Evolutionary conservation across 352 stramenopile species (phyloP).

Genomic region (Globisporangium cystogenes): DNA sequence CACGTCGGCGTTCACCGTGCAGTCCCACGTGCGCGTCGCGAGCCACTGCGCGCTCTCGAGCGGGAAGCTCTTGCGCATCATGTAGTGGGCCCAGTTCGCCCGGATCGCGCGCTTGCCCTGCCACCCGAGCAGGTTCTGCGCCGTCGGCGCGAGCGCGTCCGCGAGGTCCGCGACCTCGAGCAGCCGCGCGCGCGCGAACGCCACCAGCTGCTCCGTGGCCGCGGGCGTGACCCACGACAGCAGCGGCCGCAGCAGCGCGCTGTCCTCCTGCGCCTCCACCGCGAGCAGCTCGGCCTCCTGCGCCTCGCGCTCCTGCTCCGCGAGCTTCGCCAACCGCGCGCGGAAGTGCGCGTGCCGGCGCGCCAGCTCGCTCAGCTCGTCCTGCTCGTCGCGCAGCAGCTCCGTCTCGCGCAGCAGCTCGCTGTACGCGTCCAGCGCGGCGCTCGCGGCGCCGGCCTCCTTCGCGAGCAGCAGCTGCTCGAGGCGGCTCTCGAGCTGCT

Average conservation of each 20-base stretch:
- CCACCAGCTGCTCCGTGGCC: slow-evolving; percentile 11
- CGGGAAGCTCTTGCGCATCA: slow-evolving; percentile 38
- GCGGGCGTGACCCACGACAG: slow-evolving; percentile 14
- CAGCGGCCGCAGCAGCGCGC: slow-evolving; percentile 8
- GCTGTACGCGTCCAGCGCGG: slow-evolving; percentile 6
- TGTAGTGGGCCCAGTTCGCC: slow-evolving; percentile 35
- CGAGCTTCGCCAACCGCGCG: slow-evolving; percentile 3
- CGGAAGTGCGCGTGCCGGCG: slow-evolving; percentile 20
- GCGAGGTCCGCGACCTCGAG: slow-evolving; percentile 17
- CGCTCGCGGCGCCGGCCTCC: not conserved
- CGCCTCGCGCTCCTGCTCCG: slow-evolving; percentile 12
- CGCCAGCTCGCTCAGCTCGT: slow-evolving; percentile 9
- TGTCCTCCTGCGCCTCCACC: slow-evolving; percentile 7
- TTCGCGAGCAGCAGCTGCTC: slow-evolving; percentile 11
- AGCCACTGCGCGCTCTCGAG: slow-evolving; percentile 20
- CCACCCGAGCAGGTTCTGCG: slow-evolving; percentile 39
- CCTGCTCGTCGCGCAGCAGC: slow-evolving; percentile 16
- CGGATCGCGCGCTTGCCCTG: slow-evolving; percentile 30
- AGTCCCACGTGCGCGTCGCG: slow-evolving; percentile 28
- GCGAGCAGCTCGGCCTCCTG: slow-evolving; percentile 1
- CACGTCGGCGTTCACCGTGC: slow-evolving; percentile 19
- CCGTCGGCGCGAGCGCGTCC: slow-evolving; percentile 6
- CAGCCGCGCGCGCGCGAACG: slow-evolving; percentile 19
- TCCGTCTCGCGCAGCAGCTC: slow-evolving; percentile 19
- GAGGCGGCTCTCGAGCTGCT: slow-evolving; percentile 24